Conservation (phyloP, 2,329 filamentous ascomycete species). For the Fusarium kyushuense region DNA sequence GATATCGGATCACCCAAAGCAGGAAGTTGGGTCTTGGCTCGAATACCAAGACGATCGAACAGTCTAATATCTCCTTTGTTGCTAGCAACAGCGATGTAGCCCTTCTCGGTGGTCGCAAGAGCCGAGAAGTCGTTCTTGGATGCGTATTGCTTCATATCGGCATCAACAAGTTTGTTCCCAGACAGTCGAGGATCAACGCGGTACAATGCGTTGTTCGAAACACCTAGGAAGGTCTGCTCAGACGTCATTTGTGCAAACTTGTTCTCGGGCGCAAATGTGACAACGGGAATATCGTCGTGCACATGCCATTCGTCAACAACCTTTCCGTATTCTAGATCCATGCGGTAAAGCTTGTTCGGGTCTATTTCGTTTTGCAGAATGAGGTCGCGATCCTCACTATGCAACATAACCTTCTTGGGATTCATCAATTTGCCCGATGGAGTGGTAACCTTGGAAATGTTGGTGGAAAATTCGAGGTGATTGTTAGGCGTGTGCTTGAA, state of each 20-base stretch:
- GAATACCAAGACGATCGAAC: conserved; percentile 95
- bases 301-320: conserved; percentile 99
- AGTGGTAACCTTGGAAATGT: conserved; percentile 94
- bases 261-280: conserved; percentile 92
- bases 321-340: conserved; percentile 98
- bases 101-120: conserved; percentile 93
- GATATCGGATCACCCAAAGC: conserved; percentile 95
- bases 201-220: conserved; percentile 93
- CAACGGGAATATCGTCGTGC: conserved; percentile 93
- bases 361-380: conserved; percentile 86
- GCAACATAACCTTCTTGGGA: conserved; percentile 96
- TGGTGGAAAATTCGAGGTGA: conserved; percentile 94
- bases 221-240: conserved; percentile 93
- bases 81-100: conserved; percentile 95
- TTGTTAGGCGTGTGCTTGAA: conserved; percentile 97
- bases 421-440: conserved; percentile 88
- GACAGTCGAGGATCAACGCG: conserved; percentile 90
- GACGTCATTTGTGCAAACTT: conserved; percentile 98
- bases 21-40: conserved; percentile 96
- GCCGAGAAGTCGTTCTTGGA: conserved; percentile 99
- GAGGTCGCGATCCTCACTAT: conserved; percentile 89
- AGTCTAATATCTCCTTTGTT: conserved; percentile 98
- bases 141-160: conserved; percentile 92
- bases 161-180: conserved; percentile 92
- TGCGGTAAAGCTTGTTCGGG: conserved; percentile 91